These are phyloP conservation scores for Dictyophora rubrovolvata DNA, from an alignment of 768 basidiomycete genomes.

Conservation along the genomic window DNA sequence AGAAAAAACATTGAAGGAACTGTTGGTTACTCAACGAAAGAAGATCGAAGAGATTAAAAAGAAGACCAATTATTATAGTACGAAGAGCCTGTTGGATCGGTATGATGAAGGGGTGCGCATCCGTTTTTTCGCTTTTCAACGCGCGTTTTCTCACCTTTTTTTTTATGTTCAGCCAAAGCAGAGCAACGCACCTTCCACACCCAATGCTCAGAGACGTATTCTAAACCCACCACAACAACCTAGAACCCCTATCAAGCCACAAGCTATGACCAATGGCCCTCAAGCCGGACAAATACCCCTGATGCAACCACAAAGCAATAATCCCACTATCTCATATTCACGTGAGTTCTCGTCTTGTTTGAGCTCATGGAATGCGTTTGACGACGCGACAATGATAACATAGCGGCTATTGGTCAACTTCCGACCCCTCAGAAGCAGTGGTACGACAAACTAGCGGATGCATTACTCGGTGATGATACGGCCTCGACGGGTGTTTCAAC, in stretches of 20 bases:
- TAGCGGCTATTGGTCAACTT: conserved; percentile 27
- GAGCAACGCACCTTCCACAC: conserved; percentile 24
- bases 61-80: conserved; percentile 92
- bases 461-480: conserved; percentile 74
- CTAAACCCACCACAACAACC: conserved; percentile 13
- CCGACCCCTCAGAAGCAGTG: conserved; percentile 60
- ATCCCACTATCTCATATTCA: not conserved
- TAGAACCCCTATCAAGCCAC: conserved; percentile 14
- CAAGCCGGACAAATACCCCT: not conserved
- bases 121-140: conserved; percentile 32
- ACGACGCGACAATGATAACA: no score
- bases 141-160: conserved; percentile 19
- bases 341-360: not conserved
- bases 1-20: conserved; percentile 71
- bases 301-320: not conserved
- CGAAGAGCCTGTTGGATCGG: conserved; percentile 78
- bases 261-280: not conserved
- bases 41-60: conserved; percentile 96
- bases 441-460: conserved; percentile 85
- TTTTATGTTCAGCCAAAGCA: conserved; percentile 12
- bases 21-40: conserved; percentile 68
- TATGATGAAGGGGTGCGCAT: conserved; percentile 54
- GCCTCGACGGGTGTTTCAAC: conserved; percentile 30
- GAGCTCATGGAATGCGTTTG: not conserved
- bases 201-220: conserved; percentile 10